phyloP scores from a whole-genome alignment of 2,329 filamentous ascomycete species.

The Fusarium sp. region DNA sequence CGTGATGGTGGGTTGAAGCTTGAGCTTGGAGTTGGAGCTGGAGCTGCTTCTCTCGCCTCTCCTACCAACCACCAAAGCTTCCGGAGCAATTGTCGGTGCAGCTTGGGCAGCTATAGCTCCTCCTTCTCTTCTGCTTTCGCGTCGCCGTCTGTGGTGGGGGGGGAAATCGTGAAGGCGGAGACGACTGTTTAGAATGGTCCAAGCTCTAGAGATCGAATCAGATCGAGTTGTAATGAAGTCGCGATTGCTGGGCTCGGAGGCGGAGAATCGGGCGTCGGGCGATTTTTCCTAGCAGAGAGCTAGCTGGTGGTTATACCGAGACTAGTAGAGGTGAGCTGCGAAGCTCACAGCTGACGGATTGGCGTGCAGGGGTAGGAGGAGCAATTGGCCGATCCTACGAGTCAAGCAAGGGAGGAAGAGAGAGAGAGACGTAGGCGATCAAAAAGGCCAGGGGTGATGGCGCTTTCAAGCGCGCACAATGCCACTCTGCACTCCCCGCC shows the following conservation, averaged over 20 bases:
- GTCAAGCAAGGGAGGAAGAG: constrained; percentile 5
- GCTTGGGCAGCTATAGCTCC: constrained; percentile 15
- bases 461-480: constrained; percentile 16
- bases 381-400: constrained; percentile 23
- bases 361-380: constrained; percentile 14
- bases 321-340: constrained; percentile 19
- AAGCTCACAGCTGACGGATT: constrained; percentile 22
- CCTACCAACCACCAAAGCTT: neutral
- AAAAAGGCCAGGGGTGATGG: constrained; percentile 3
- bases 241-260: constrained; percentile 1
- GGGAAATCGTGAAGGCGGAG: constrained; percentile 29
- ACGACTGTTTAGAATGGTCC: constrained; percentile 11
- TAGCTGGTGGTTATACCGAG: constrained; percentile 16
- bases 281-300: constrained; percentile 15
- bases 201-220: constrained; percentile 15
- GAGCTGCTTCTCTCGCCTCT: neutral
- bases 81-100: neutral
- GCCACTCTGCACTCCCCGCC: neutral
- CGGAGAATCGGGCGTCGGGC: constrained; percentile 4
- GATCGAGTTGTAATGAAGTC: constrained; percentile 11
- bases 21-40: constrained; percentile 14
- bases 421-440: neutral
- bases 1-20: constrained; percentile 24
- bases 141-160: constrained; percentile 30
- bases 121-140: constrained; percentile 23